phyloP scores from a whole-genome alignment of 2,329 filamentous ascomycete genomes.

The Cercospora beticola region DNA sequence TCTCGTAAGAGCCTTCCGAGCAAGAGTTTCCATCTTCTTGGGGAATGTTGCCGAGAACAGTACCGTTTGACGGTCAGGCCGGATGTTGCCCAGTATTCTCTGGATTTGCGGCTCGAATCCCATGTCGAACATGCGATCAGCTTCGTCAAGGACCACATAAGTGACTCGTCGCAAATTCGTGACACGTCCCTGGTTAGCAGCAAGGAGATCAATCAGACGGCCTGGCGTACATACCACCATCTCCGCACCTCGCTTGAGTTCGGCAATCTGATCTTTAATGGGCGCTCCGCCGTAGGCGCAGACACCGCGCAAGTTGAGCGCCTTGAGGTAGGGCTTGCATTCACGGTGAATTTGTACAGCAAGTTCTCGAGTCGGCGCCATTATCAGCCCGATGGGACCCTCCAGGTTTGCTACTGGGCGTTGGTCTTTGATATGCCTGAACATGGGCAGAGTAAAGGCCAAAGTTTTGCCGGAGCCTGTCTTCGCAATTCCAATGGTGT shows the following conservation, averaged over 20 bases:
- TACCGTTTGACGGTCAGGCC: conserved; percentile 89
- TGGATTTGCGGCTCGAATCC: conserved; percentile 97
- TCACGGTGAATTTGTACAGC: conserved; percentile 92
- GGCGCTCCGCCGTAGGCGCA: conserved; percentile 94
- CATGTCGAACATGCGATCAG: conserved; percentile 99
- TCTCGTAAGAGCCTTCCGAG: conserved; percentile 80
- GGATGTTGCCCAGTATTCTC: conserved; percentile 90
- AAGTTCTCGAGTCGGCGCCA: conserved; percentile 92
- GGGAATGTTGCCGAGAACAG: conserved; percentile 97
- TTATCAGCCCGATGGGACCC: conserved; percentile 82
- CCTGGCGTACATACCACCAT: conserved; percentile 95
- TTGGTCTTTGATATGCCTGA: conserved; percentile 96
- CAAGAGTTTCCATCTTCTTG: conserved; percentile 84
- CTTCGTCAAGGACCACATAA: conserved; percentile 94
- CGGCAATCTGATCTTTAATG: conserved; percentile 96
- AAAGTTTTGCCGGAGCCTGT: conserved; percentile 97
- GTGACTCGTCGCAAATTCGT: conserved; percentile 87
- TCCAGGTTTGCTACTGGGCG: conserved; percentile 76
- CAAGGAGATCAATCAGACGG: conserved; percentile 90
- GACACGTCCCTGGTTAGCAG: conserved; percentile 89
- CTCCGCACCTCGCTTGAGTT: conserved; percentile 90
- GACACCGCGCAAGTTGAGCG: conserved; percentile 78
- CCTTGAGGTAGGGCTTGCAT: conserved; percentile 90
- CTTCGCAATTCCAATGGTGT: conserved; percentile 95
- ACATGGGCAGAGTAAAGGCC: conserved; percentile 94